A percentile compares a stretch with the other conserved stretches of the same genome.
Conservation (phyloP, 345 rosid genomes). For the Luvunga scandens region DNA sequence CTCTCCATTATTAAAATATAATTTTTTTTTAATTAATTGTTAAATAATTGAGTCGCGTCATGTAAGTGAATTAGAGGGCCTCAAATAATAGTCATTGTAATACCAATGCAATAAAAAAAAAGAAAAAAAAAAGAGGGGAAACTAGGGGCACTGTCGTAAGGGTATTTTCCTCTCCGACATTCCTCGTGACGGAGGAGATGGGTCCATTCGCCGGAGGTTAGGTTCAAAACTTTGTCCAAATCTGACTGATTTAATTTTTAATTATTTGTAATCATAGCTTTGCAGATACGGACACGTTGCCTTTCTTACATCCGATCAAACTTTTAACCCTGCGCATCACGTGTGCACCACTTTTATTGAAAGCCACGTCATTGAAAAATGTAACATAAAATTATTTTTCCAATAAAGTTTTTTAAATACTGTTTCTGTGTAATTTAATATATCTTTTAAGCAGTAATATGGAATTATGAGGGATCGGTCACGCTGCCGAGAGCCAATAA, state of each 20-base stretch:
- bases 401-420: not conserved
- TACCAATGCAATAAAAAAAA: too few relatives aligned
- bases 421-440: not conserved
- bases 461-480: too few relatives aligned
- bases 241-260: not conserved
- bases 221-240: not conserved
- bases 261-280: not conserved
- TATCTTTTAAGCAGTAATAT: too few relatives aligned
- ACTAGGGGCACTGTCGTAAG: not conserved
- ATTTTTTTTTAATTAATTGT: too few relatives aligned
- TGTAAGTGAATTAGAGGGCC: too few relatives aligned
- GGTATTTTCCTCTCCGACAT: not conserved
- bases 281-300: not conserved
- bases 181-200: not conserved
- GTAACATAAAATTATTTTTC: not conserved
- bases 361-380: not conserved
- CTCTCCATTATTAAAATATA: fast-evolving
- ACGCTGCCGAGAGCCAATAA: too few relatives aligned
- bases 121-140: too few relatives aligned
- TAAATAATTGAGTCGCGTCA: too few relatives aligned
- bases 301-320: not conserved
- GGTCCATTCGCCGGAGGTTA: not conserved
- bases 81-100: too few relatives aligned
- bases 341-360: not conserved
- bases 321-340: not conserved